These are phyloP conservation scores for Zygnema circumcarinatum DNA, from an alignment of 139 green algal genomes.

Conservation along the genomic window DNA sequence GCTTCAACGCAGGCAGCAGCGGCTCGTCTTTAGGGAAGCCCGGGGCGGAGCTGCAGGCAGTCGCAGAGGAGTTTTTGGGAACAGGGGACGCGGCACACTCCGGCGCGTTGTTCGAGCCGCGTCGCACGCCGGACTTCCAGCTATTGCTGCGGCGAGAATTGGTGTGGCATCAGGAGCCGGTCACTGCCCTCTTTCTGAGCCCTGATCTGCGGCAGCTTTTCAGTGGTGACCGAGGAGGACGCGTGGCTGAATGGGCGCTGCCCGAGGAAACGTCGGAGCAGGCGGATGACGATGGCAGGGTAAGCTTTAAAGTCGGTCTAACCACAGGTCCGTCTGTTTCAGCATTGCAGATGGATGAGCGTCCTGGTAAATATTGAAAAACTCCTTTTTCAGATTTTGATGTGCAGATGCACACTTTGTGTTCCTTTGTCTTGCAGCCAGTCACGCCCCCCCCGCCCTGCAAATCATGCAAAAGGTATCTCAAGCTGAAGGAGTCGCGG, in stretches of 20 bases:
- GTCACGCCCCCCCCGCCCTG: not conserved
- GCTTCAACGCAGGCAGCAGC: not conserved
- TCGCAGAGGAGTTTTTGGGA: constrained; percentile 33
- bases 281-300: not conserved
- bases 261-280: constrained; percentile 14
- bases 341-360: not conserved
- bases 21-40: not conserved
- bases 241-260: constrained; percentile 50
- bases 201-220: constrained; percentile 45
- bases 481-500: constrained; percentile 33
- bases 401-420: not conserved
- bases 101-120: not conserved
- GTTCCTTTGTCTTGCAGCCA: not conserved
- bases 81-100: not conserved
- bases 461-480: constrained; percentile 4
- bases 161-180: constrained; percentile 48
- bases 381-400: not conserved
- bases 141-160: constrained; percentile 44
- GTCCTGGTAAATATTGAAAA: not conserved
- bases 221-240: constrained; percentile 46
- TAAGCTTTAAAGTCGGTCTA: not conserved
- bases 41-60: constrained; percentile 5
- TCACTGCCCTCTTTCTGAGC: constrained; percentile 42
- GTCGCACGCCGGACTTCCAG: not conserved
- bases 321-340: not conserved